Conservation (phyloP, 2,329 filamentous ascomycete species). For the Acarospora socialis region DNA sequence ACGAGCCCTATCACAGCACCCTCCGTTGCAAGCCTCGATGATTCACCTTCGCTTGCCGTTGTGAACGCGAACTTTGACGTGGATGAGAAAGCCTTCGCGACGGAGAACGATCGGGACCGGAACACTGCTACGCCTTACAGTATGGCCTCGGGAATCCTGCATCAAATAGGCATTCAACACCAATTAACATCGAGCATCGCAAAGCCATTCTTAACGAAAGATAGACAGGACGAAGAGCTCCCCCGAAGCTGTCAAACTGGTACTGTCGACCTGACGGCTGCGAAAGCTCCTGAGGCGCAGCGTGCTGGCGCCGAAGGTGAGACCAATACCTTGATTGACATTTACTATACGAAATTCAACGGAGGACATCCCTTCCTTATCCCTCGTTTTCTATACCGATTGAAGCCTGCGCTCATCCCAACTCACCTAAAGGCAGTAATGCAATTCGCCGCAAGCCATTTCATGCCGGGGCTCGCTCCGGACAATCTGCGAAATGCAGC, state of each 20-base stretch:
- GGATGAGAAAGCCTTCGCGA: too few species aligned
- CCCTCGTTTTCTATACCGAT: conserved; percentile 29
- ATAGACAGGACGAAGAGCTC: too few species aligned
- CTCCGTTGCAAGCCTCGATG: conserved; percentile 6
- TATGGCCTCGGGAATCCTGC: too few species aligned
- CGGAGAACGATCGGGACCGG: too few species aligned
- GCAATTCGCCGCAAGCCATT: conserved; percentile 43
- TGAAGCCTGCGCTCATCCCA: conserved; percentile 25
- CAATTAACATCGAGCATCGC: too few species aligned
- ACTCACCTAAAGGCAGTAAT: conserved; percentile 39
- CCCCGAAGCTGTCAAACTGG: too few species aligned
- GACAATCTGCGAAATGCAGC: conserved; percentile 28
- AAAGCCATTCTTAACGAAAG: too few species aligned
- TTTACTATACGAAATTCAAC: conserved; percentile 43
- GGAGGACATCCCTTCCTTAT: conserved; percentile 42
- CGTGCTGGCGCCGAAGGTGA: too few species aligned
- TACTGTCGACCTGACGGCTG: conserved; percentile 13
- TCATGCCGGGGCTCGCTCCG: conserved; percentile 31
- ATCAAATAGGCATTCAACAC: too few species aligned
- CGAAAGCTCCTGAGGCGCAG: conserved; percentile 21
- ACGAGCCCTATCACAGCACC: not conserved
- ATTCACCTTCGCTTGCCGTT: conserved; percentile 2
- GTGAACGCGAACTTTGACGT: too few species aligned
- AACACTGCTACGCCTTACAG: too few species aligned
- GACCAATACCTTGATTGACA: conserved; percentile 28